Base-by-base conservation (phyloP, 768 basidiomycete genomes). In the Pholiota microspora region DNA sequence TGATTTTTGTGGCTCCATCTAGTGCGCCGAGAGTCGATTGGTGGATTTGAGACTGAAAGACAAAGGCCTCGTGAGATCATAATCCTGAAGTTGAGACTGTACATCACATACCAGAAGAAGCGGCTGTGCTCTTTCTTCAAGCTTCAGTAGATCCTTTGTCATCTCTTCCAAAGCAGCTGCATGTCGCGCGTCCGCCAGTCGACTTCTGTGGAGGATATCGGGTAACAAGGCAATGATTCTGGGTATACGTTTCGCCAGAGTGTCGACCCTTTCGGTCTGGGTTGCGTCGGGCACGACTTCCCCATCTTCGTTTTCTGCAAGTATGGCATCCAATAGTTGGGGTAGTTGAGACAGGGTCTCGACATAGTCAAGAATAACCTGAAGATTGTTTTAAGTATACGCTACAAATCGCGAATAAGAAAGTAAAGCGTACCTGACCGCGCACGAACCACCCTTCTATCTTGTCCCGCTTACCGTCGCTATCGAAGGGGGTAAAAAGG, bases 401-500 rank as follows among this genome's bases (percentile, higher is more conserved):
- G 25, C 16, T 24, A 36, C 42, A 28, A 29, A 32, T 23, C 12
- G 35, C 49, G 5, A 7, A n/a, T 47, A 7, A 32, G 50, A 21
- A 51, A 25, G 36, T 2, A 4, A 53, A 18, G 12, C 62, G 50
- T 59, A 89, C 93, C 80, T 94, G 88, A 49, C 95, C 95, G 31
- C 89, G 85, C 31, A 83, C 77, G 62, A 86, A 79, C 95, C 95
- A 97, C 7, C 84, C 84, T 38, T 83, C 82, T 8, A 95, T 62
- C 53, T 70, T 71, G 34, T 71, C 71, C 25, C 65, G 60, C 34
- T 77, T 75, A 9, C 77, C 79, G 21, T 73, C 64, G 21, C 47
- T 60, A 27, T 67, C 74, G 59, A 98, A 85, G 7, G 77, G 77
- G 47, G 72, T 74, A 60, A 98, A 91, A 21, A 98, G 67, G n/a